Evolutionary conservation across 2,329 filamentous ascomycete species (phyloP), one percentile per base, ranked within the genome.

Genomic region (Claviceps maximensis): DNA sequence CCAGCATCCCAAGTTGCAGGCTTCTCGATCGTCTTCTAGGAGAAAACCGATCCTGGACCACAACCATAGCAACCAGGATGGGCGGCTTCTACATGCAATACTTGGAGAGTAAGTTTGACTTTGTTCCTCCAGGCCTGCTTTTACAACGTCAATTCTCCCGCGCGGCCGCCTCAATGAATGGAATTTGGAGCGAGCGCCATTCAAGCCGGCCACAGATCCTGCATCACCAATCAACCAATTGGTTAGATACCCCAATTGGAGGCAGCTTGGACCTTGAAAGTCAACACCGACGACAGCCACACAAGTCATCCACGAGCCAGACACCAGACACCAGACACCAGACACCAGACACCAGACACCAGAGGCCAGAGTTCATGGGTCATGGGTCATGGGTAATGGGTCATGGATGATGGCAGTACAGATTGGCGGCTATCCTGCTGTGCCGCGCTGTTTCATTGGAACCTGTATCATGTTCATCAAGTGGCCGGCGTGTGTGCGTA

Each of bases 11-110:
- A 33, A 33, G 31, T 3, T 2, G 31, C 49, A 47, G 51, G 54
- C 36, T 40, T 42, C 40, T 48, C 29, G 13, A 33, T n/a, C 10
- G 8, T 45, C 31, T 33, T 12, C 13, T 3, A 38, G 15, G 4
- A n/a, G 7, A 38, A 5, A 36, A 17, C 8, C 8, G 33, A 38
- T 38, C 33, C 4, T 38, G 33, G 33, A 17, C 33, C 13, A 38
- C 33, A 38, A 12, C 40, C 55, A 47, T 54, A 60, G 58, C 56
- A 59, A 53, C 9, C 66, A 76, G 60, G 57, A 83, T 83, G 80
- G 74, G 74, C 61, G 80, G 80, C 58, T 84, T 83, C 64, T 84
- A 84, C 64, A 84, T 84, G 76, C 82, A 86, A 63, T 87, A 87
- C 67, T 74, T 86, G 59, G 80, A 84, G 66, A 86, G 83, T 86